Conservation (phyloP, 805 yeast species). For the Candida ficus region DNA sequence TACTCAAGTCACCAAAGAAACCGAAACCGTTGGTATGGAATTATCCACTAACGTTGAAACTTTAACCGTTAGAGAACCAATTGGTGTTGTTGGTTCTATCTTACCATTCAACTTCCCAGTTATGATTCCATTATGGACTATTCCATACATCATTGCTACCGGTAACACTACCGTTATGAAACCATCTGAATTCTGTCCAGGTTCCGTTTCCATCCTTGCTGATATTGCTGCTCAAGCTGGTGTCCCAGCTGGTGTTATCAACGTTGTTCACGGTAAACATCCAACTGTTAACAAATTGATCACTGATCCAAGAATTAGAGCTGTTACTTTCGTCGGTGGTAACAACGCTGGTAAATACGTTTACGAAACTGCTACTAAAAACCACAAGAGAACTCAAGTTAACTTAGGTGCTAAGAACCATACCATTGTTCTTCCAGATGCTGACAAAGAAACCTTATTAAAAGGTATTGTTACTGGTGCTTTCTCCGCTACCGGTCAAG, state of each 20-base stretch:
- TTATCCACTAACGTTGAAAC: conserved; percentile 74
- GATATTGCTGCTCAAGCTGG: conserved; percentile 72
- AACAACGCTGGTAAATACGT: conserved; percentile 76
- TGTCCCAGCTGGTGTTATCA: conserved; percentile 67
- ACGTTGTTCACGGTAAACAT: conserved; percentile 69
- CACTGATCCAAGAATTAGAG: conserved; percentile 71
- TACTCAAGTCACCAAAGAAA: conserved; percentile 58
- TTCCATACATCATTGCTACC: conserved; percentile 56
- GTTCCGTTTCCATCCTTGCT: conserved; percentile 69
- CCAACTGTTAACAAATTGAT: conserved; percentile 65
- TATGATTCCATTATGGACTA: conserved; percentile 63
- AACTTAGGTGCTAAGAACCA: conserved; percentile 80
- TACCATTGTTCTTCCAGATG: conserved; percentile 68
- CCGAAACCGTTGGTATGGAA: conserved; percentile 58
- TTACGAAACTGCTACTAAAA: conserved; percentile 56
- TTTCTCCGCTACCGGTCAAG: conserved; percentile 82
- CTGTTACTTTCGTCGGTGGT: conserved; percentile 75
- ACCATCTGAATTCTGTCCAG: conserved; percentile 76
- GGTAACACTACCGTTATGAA: conserved; percentile 72
- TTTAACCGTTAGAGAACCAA: conserved; percentile 62
- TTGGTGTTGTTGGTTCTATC: conserved; percentile 74
- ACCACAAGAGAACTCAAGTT: conserved; percentile 74
- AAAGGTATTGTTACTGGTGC: conserved; percentile 71
- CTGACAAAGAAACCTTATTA: conserved; percentile 56
- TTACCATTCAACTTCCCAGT: conserved; percentile 84